Conservation (phyloP, 176 grass and related monocot species). For the Puya raimondii region DNA sequence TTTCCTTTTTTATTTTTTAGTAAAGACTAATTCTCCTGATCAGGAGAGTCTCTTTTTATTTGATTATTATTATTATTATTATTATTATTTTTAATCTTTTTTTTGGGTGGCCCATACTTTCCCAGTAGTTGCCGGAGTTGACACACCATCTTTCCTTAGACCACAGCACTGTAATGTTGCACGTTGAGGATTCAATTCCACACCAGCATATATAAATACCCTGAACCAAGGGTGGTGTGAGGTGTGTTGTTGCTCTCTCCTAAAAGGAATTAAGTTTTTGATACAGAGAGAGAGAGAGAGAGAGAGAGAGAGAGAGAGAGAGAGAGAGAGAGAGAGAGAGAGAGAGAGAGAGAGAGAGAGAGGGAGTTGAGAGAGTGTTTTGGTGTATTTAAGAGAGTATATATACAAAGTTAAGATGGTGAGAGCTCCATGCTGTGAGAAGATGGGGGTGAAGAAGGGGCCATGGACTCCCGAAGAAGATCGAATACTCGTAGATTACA, state of each 20-base stretch:
- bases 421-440: constrained; percentile 90
- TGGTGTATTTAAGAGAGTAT: not conserved
- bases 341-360: not conserved
- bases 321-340: not conserved
- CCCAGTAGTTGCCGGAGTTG: not conserved
- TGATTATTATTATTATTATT: too few species aligned
- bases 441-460: constrained; percentile 78
- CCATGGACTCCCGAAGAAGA: constrained; percentile 83
- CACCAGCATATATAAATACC: not conserved
- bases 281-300: not conserved
- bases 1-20: not conserved
- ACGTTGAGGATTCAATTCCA: not conserved
- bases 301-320: not conserved
- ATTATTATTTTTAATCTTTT: too few species aligned
- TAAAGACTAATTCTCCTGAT: too few species aligned
- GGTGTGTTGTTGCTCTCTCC: not conserved
- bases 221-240: not conserved
- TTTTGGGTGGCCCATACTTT: not conserved
- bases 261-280: not conserved
- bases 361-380: not conserved
- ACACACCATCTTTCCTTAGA: too few species aligned
- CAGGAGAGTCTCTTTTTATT: too few species aligned
- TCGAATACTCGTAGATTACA: constrained; percentile 50
- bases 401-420: constrained; percentile 27
- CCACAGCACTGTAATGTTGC: not conserved